Evolutionary conservation across 176 grass and related monocot genomes (phyloP), one percentile per base, ranked within the genome.

Genomic region (Olyra latifolia): DNA sequence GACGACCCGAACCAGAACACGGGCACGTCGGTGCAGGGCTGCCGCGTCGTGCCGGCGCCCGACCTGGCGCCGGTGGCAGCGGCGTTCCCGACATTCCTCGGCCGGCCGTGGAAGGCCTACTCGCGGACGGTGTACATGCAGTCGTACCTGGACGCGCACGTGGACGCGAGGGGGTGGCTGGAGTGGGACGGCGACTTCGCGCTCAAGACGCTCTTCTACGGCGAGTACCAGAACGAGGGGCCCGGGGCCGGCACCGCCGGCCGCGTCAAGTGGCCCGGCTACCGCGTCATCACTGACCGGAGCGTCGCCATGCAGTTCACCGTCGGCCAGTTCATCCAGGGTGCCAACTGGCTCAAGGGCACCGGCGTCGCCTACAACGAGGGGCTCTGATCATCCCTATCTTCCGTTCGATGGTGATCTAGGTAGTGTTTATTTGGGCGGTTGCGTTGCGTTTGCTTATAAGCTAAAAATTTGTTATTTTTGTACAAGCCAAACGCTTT

Each of bases 1-100:
- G 48, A 55, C 27, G 80, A 94, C 74, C 92, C 92, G 24, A 94
- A 94, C 86, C 86, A 94, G 78, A 91, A 62, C 88, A 94, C 86
- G 1, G 88, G 86, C 62, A 89, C 74, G 2, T 89, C 89, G 15
- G 10, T 91, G 2, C 92, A 94, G 59, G 14, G 22, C 39, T 94
- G 82, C 84, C 79, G 85, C 45, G 64, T 94, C 38, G 80, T 82
- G 63, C 86, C 92, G 20, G 72, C 83, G 43, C 35, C 29, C 11
- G 92, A 91, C 82, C 86, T 91, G 50, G 49, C 56, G 47, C 75
- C 88, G 0, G 81, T 83, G 5, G 75, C 77, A 22, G 22, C 3
- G 17, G 62, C 53, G 29, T 78, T 74, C 45, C 74, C 48, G 53
- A 86, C 86, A 44, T 89, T 79, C 83, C 83, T 94, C 12, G 89